A percentile compares a stretch with the other conserved stretches of the same genome.
These are phyloP conservation scores for Urtica urens DNA, from an alignment of 306 rosid species.

Conservation along the genomic window DNA sequence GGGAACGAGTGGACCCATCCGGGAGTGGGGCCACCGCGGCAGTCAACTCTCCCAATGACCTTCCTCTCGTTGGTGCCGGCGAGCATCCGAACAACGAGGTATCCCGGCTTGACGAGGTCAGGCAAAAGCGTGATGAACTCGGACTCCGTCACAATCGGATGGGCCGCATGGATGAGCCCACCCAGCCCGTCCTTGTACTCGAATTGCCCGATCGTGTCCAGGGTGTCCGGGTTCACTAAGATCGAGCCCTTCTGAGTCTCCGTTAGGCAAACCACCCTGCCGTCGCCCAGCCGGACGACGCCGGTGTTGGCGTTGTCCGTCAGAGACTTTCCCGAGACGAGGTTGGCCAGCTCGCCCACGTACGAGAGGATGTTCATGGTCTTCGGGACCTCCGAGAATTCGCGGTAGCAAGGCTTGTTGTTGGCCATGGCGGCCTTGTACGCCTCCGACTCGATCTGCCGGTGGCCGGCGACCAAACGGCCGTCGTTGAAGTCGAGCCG, in stretches of 20 bases:
- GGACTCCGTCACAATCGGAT: constrained; percentile 63
- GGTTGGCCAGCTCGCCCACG: constrained; percentile 52
- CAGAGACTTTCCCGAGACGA: constrained; percentile 67
- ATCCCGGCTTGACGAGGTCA: constrained; percentile 62
- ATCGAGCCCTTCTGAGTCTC: constrained; percentile 91
- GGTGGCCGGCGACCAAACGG: constrained; percentile 51
- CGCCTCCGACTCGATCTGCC: constrained; percentile 71
- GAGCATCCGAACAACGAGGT: constrained; percentile 63
- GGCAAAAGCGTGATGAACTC: constrained; percentile 75
- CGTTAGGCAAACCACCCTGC: constrained; percentile 81
- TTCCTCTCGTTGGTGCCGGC: constrained; percentile 56
- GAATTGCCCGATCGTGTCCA: constrained; percentile 59
- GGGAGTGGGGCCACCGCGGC: constrained; percentile 53
- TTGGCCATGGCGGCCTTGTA: constrained; percentile 64
- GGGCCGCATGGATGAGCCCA: constrained; percentile 81
- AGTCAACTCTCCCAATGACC: constrained; percentile 62
- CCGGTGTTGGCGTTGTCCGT: constrained; percentile 92
- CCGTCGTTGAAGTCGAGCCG: constrained; percentile 51
- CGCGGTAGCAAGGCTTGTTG: constrained; percentile 66
- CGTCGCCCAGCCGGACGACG: constrained; percentile 61
- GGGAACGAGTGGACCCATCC: constrained; percentile 97
- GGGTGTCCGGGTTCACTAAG: constrained; percentile 48
- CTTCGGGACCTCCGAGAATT: constrained; percentile 81
- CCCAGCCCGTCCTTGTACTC: constrained; percentile 67
- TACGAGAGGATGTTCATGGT: constrained; percentile 46